Evolutionary conservation across 2,329 filamentous ascomycete species (phyloP).

Genomic region (Talaromyces sp.): DNA sequence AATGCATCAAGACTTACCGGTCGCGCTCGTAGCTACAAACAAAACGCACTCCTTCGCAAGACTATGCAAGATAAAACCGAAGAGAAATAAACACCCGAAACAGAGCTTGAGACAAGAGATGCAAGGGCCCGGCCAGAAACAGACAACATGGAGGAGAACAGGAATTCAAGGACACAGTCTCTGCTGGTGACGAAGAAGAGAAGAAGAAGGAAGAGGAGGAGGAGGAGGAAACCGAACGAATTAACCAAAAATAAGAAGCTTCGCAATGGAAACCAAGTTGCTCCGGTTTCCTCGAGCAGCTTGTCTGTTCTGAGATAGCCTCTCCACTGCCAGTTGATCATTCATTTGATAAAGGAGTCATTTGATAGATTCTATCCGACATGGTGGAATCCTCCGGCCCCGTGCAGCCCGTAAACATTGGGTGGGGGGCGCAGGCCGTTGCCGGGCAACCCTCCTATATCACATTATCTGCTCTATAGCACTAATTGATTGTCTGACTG

Average conservation of each 20-base stretch:
- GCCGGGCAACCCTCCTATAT: constrained; percentile 9
- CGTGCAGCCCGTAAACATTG: constrained; percentile 13
- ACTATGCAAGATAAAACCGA: constrained; percentile 1
- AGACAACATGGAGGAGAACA: constrained; percentile 10
- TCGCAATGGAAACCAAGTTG: not conserved
- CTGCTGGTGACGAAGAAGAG: constrained; percentile 3
- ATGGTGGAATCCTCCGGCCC: constrained; percentile 12
- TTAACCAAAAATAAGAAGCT: constrained; percentile 4
- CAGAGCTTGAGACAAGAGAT: not conserved
- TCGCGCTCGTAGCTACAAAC: not conserved
- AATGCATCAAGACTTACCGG: not conserved
- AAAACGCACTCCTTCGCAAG: not conserved
- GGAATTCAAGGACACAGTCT: not conserved
- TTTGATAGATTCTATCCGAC: no score
- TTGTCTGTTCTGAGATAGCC: constrained; percentile 6
- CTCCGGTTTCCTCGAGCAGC: constrained; percentile 2
- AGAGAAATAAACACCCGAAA: constrained; percentile 1
- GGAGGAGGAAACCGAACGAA: not conserved
- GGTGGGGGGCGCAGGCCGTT: constrained; percentile 10
- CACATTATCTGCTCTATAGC: not conserved
- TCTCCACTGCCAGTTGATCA: not conserved
- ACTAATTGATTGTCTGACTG: not conserved
- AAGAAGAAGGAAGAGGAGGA: constrained; percentile 1
- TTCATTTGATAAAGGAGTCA: no score
- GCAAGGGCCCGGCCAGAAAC: constrained; percentile 8